Conservation (phyloP, 2,329 filamentous ascomycete species). For the Coniochaeta pulveracea region DNA sequence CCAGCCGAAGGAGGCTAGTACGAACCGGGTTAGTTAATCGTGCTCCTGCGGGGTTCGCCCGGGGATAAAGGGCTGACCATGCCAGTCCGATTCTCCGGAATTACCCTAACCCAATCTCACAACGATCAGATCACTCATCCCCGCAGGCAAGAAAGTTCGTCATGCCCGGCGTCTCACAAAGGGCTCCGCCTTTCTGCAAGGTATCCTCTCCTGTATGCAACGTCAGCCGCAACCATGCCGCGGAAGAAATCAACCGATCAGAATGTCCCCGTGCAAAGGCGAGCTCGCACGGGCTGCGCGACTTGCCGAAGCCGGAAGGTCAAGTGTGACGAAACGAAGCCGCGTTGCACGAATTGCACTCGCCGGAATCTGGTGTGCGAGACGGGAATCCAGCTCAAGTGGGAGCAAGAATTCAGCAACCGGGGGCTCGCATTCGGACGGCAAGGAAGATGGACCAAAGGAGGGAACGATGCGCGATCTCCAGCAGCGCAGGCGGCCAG, state of each 20-base stretch:
- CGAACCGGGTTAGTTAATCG: too few species aligned
- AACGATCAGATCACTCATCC: too few species aligned
- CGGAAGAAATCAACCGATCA: background rate
- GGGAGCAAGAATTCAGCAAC: constrained; percentile 23
- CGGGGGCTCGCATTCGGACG: constrained; percentile 29
- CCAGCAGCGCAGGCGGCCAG: constrained; percentile 7
- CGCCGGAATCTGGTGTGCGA: constrained; percentile 13
- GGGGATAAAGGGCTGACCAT: too few species aligned
- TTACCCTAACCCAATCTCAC: too few species aligned
- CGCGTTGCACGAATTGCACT: constrained; percentile 25
- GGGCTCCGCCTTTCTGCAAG: too few species aligned
- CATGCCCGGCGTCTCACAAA: too few species aligned
- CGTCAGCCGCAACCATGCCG: constrained; percentile 1
- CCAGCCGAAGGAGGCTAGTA: too few species aligned
- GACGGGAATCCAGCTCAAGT: constrained; percentile 8
- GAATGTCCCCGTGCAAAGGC: constrained; percentile 1
- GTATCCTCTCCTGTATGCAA: background rate
- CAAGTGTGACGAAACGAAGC: constrained; percentile 34
- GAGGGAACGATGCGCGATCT: constrained; percentile 1
- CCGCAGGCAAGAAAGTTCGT: too few species aligned
- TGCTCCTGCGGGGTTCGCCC: too few species aligned
- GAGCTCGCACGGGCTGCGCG: constrained; percentile 23
- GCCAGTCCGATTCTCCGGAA: too few species aligned
- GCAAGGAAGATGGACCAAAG: constrained; percentile 25
- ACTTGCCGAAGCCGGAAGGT: constrained; percentile 34